A percentile compares a stretch with the other conserved stretches of the same genome.
Conservation (phyloP, 768 basidiomycete species). For the Psilocybe tampanensis region DNA sequence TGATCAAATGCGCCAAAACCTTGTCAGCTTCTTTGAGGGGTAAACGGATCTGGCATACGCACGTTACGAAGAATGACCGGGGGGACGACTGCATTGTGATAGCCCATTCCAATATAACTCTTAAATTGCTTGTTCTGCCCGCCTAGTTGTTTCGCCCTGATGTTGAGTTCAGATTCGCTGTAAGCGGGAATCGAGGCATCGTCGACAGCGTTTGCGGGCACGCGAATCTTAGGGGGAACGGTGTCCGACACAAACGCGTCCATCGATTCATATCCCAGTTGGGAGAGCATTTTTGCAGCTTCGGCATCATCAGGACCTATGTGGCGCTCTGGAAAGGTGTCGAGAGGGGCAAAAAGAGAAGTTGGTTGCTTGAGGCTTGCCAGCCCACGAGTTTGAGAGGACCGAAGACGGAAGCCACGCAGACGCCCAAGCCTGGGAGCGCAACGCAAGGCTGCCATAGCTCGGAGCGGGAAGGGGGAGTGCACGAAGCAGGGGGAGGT, state of each 20-base stretch:
- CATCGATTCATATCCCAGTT: constrained; percentile 84
- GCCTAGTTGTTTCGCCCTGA: constrained; percentile 77
- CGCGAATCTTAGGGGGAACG: constrained; percentile 80
- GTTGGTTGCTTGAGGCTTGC: constrained; percentile 62
- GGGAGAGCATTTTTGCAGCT: constrained; percentile 77
- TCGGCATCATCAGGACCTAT: constrained; percentile 90
- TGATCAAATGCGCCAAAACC: constrained; percentile 26
- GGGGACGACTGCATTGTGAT: constrained; percentile 94
- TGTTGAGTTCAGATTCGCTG: constrained; percentile 84
- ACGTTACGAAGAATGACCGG: constrained; percentile 94
- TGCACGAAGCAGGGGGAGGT: constrained; percentile 16
- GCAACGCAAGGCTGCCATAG: constrained; percentile 36
- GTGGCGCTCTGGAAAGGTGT: constrained; percentile 89
- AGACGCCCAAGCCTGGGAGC: constrained; percentile 28
- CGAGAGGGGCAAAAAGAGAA: constrained; percentile 81
- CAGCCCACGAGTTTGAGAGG: constrained; percentile 39
- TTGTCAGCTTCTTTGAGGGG: constrained; percentile 20
- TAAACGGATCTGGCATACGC: constrained; percentile 9
- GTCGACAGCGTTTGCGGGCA: constrained; percentile 60
- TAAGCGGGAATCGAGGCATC: constrained; percentile 71
- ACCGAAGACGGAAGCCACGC: constrained; percentile 19
- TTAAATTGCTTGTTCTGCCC: constrained; percentile 78
- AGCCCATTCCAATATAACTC: constrained; percentile 99
- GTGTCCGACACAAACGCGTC: constrained; percentile 85
- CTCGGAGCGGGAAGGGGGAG: constrained; percentile 10